Conservation (phyloP, 1,139 yeast species). For the Geotrichum reessii region DNA sequence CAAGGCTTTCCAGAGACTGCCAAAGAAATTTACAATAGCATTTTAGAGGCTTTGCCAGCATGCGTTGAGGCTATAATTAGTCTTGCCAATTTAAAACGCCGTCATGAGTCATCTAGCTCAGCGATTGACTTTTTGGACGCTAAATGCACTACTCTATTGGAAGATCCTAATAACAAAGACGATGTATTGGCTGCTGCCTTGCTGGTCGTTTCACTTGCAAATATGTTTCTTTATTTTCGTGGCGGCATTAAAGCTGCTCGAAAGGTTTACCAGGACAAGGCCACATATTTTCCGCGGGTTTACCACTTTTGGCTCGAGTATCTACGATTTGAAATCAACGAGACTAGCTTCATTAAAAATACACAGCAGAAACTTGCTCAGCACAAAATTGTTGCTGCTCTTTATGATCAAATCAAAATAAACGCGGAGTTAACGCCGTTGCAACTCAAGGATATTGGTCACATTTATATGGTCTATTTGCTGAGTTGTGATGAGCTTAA, state of each 20-base stretch:
- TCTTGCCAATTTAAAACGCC: constrained; percentile 13
- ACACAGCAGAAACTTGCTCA: neutral
- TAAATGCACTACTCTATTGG: neutral
- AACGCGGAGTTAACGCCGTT: constrained; percentile 24
- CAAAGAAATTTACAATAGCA: constrained; percentile 26
- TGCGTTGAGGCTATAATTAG: constrained; percentile 30
- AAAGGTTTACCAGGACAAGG: constrained; percentile 23
- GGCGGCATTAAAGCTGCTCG: constrained; percentile 26
- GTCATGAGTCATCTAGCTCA: constrained; percentile 20
- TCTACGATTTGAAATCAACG: constrained; percentile 31
- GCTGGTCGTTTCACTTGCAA: constrained; percentile 17
- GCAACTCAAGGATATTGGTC: constrained; percentile 32
- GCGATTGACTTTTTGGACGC: constrained; percentile 23
- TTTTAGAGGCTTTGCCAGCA: constrained; percentile 31
- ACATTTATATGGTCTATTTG: constrained; percentile 33
- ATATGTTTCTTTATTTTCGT: constrained; percentile 21
- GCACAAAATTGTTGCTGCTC: constrained; percentile 10
- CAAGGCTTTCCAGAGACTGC: constrained; percentile 31
- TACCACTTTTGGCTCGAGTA: constrained; percentile 34
- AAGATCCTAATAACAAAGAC: neutral
- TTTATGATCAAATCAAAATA: constrained; percentile 17
- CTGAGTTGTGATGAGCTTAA: constrained; percentile 19
- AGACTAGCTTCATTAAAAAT: constrained; percentile 6
- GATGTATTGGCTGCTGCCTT: constrained; percentile 16
- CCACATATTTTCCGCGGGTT: constrained; percentile 25